Conservation (phyloP, 2,329 filamentous ascomycete species). For the Podosphaera fusca region DNA sequence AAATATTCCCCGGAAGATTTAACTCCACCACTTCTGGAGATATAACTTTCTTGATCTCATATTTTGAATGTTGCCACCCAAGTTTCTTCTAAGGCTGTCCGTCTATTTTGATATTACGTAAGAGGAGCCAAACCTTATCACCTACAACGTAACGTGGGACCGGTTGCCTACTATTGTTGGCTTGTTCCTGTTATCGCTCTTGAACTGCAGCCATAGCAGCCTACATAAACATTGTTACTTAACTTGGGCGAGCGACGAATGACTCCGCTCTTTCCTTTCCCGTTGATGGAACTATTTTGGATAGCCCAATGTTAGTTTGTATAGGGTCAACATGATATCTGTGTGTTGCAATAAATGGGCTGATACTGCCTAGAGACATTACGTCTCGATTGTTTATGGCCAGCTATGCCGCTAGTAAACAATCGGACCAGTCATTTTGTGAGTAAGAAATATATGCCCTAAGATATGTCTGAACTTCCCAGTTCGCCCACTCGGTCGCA, state of each 20-base stretch:
- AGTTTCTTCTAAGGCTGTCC: not conserved
- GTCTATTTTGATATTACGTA: not conserved
- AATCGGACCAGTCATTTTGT: not conserved
- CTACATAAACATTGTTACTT: not conserved
- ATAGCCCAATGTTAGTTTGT: not conserved
- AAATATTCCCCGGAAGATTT: not conserved
- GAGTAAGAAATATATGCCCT: not conserved
- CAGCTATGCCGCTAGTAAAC: not conserved
- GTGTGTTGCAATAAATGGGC: constrained; percentile 1
- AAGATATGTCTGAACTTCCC: constrained; percentile 1
- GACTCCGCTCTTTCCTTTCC: not conserved
- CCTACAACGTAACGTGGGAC: not conserved
- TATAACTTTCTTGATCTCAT: not conserved
- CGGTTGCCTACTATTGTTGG: not conserved
- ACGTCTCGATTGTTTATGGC: constrained; percentile 1
- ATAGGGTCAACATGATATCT: not conserved
- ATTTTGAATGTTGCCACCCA: not conserved
- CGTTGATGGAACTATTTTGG: not conserved
- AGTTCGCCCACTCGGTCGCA: not conserved
- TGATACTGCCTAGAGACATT: not conserved
- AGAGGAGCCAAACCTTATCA: not conserved
- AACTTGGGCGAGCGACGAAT: not conserved
- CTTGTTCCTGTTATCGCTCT: not conserved
- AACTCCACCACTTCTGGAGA: not conserved
- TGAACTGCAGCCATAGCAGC: not conserved